Evolutionary conservation across 1,139 yeast genomes (phyloP), one percentile per base, ranked within the genome.

Genomic region (Pichia norvegensis): DNA sequence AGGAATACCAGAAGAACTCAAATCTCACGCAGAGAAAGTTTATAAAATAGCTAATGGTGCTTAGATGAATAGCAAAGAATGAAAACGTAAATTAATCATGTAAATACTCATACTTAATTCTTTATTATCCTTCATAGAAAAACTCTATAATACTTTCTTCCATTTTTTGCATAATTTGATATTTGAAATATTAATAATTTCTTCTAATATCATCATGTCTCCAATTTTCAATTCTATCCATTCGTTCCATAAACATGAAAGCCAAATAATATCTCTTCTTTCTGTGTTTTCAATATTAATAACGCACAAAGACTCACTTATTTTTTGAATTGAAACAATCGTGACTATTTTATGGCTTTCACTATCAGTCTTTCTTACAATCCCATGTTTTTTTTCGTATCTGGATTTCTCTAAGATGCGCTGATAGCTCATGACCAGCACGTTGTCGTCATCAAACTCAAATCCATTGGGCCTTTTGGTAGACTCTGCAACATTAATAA

Each of bases 211-310:
- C 38, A 50, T 14, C 29, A 36, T 16, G 21, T 57, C 59, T 6
- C 55, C 53, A 2, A 37, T 21, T 29, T 49, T 51, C 11, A 59
- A 21, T 4, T 43, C 47, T 27, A 55, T 45, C 44, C 54, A 47
- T 7, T 47, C 49, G 17, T 50, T 48, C 33, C 50, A 53, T 43
- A 59, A 49, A 25, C 53, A 43, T 10, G 53, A 54, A 21, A 58
- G 25, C 16, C 56, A 51, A n/a, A 55, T 20, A 17, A 23, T 43
- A 16, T 7, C 20, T 7, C n/a, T 2, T 2, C 4, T n/a, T n/a
- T 14, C 25, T 14, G 9, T 6, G 14, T 8, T 23, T 14, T n/a
- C 33, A 8, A 42, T 8, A 29, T 22, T 38, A 14, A 44, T 38
- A 22, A 50, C 17, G n/a, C 38, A 36, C 10, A 52, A 40, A 4